Conservation (phyloP, 2,329 filamentous ascomycete genomes). For the Rhexocercosporidium sp. region DNA sequence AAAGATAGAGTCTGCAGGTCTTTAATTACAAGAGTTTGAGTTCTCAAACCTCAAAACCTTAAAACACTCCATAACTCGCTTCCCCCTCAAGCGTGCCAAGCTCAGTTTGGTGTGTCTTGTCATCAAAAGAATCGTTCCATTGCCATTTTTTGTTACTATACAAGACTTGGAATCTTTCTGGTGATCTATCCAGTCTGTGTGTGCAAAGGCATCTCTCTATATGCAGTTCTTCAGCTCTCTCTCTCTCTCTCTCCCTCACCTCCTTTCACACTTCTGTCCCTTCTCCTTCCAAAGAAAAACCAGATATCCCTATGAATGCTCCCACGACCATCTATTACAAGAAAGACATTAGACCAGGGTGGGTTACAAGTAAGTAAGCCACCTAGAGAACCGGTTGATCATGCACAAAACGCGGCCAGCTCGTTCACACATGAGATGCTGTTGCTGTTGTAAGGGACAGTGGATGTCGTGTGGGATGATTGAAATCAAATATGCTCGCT, state of each 20-base stretch:
- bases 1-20: too few species aligned
- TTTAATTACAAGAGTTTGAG: too few species aligned
- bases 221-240: constrained; percentile 15
- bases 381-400: constrained; percentile 19
- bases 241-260: constrained; percentile 7
- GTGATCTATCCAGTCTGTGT: constrained; percentile 8
- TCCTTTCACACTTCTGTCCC: background rate
- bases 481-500: constrained; percentile 39
- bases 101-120: background rate
- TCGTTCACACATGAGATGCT: constrained; percentile 29
- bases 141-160: constrained; percentile 26
- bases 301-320: constrained; percentile 8
- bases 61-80: background rate
- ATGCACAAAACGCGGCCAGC: constrained; percentile 27
- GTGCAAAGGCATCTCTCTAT: constrained; percentile 15
- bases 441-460: constrained; percentile 10
- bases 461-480: constrained; percentile 19
- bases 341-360: constrained; percentile 37
- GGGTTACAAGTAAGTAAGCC: background rate
- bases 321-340: constrained; percentile 31
- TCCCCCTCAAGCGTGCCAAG: too few species aligned
- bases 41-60: too few species aligned
- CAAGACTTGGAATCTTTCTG: constrained; percentile 21
- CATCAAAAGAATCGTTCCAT: constrained; percentile 14
- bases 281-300: background rate